Base-by-base conservation (phyloP, 2,329 filamentous ascomycete species). In the Phyllosticta citriasiana region DNA sequence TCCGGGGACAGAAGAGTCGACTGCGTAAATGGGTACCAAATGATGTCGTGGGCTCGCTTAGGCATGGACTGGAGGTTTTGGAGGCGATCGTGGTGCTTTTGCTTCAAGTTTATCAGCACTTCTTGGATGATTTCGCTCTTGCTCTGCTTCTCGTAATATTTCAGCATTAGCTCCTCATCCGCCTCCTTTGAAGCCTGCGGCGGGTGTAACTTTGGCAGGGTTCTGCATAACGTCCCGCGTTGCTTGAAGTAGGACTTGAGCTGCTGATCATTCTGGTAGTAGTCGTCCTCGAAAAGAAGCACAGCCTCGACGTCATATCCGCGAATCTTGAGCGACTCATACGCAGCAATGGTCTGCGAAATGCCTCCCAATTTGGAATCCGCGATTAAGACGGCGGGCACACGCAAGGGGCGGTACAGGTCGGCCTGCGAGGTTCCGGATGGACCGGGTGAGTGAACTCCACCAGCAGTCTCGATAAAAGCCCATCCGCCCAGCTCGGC, bases 11-110 rank as follows among this genome's bases (percentile, higher is more conserved):
- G 77, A 57, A 82, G 78, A 51, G 83, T 83, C 64, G 95, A 90
- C 67, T 95, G 90, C 0, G 89, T 92, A 67, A 95, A 95, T 0
- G 91, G 90, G 67, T 93, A 93, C 90, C 90, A 95, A 47, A 95
- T 91, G 2, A 78, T 78, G 9, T 80, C 70, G 60, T 84, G 78
- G 0, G 90, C 89, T 51, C 81, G 78, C 1, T 74, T 69, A 0
- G 84, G 75, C 82, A 93, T 85, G 1, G 75, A 78, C 35, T 85
- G 80, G 0, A 94, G 73, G 0, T 80, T 76, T 0, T 77, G 69
- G 12, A 91, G 78, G 2, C 88, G 82, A 2, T 76, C 65, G 1
- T 74, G 66, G 60, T 91, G 87, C 14, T 77, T 79, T 2, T 70
- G 65, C 1, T 82, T 71, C 1, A 92, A 77, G 0, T 75, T 69